phyloP scores from a whole-genome alignment of 257 asterid genomes.

The Petunia secreta region DNA sequence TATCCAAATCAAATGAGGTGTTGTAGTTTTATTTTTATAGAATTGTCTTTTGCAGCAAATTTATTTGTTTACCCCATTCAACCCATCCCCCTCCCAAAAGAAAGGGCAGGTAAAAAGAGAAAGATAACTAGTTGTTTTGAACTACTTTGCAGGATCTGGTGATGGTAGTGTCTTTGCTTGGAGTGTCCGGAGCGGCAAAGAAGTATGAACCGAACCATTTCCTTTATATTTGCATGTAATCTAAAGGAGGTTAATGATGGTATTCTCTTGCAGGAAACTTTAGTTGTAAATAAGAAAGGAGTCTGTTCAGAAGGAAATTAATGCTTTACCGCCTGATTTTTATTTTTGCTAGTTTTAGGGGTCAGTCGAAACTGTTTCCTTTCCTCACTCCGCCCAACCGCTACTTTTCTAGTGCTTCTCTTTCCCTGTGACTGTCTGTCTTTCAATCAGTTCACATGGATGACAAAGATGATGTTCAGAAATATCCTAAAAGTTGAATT shows the following conservation, averaged over 20 bases:
- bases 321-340: not conserved
- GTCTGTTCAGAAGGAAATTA: slow-evolving; percentile 1
- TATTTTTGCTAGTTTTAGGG: not conserved
- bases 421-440: not conserved
- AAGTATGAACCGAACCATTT: slow-evolving; percentile 47
- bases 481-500: not conserved
- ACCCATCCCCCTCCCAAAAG: not conserved
- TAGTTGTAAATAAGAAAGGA: slow-evolving; percentile 2
- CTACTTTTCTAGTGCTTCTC: slow-evolving; percentile 5
- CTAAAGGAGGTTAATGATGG: not conserved
- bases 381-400: not conserved
- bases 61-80: not conserved
- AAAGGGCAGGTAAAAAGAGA: not conserved
- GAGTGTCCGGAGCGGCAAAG: slow-evolving; percentile 96
- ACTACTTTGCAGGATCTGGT: slow-evolving; percentile 78
- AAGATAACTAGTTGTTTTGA: slow-evolving; percentile 25
- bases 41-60: not conserved
- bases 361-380: not conserved
- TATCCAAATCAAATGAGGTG: not conserved
- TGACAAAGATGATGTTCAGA: not conserved
- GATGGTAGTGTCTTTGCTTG: slow-evolving; percentile 96
- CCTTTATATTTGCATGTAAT: not conserved
- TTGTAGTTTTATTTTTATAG: not conserved
- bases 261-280: slow-evolving; percentile 14
- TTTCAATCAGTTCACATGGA: not conserved